These are phyloP conservation scores for Rhexocercosporidium sp. DNA, from an alignment of 2,329 filamentous ascomycete species.

Conservation along the genomic window DNA sequence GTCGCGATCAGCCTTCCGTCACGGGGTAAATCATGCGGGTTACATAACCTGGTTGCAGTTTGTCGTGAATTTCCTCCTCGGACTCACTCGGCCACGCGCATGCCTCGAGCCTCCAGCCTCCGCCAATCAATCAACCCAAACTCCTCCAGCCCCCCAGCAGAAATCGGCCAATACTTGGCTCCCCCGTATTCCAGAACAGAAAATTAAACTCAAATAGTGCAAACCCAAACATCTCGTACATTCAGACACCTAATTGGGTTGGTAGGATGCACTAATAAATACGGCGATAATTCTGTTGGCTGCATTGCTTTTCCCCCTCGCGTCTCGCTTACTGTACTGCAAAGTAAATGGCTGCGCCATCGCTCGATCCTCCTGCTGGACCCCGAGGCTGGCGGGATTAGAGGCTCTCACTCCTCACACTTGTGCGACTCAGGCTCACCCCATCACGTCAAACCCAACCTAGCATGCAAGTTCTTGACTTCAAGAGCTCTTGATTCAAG, in stretches of 20 bases:
- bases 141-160: too few relatives aligned
- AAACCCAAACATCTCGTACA: background rate
- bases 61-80: background rate
- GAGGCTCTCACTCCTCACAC: background rate
- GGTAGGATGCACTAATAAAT: background rate
- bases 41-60: background rate
- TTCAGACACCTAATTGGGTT: too few relatives aligned
- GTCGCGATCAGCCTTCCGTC: too few relatives aligned
- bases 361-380: background rate
- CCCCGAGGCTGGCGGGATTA: background rate
- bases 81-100: too few relatives aligned
- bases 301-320: background rate
- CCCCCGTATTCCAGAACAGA: background rate
- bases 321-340: background rate
- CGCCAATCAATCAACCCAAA: background rate
- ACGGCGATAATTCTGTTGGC: background rate
- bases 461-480: background rate
- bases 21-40: background rate
- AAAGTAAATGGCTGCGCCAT: constrained; percentile 1
- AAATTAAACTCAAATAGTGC: background rate
- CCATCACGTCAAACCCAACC: background rate
- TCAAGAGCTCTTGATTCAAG: background rate
- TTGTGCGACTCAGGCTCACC: background rate
- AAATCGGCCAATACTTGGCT: background rate
- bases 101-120: too few relatives aligned